Base-by-base conservation (phyloP, 345 rosid genomes). In the Excoecaria agallocha region DNA sequence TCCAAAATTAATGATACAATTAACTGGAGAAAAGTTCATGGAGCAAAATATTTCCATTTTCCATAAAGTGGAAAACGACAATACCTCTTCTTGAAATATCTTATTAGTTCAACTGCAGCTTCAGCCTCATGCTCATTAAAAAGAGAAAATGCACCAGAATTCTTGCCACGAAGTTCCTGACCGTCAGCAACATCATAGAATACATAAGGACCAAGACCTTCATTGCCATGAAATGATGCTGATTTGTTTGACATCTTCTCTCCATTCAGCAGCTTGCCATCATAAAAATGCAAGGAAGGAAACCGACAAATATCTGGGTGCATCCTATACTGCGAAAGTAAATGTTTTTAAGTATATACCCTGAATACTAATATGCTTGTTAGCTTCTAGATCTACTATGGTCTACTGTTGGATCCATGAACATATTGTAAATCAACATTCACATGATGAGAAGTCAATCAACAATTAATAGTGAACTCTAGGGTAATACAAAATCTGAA, bases 271-370 rank as follows among this genome's bases (percentile, higher is more conserved):
- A 93, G 83, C 82, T 91, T 91, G 9, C 86, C 87, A 73, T 93
- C 96, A 76, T 95, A 95, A 82, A 95, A 95, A 74, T 91, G 97
- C 81, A 84, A 78, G 22, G 99, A 95, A 35, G 98, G 99, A 76
- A 95, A 95, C 76, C 68, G 79, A 79, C 91, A 89, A 80, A 94
- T 94, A 71, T 90, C 99, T n/a, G 99, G 98, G 76, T 94, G 97
- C 99, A 94, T 94, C 89, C 99, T 83, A 82, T 94, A 94, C 98
- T 94, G 98, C 72, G 79, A 70, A 46, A 79, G 72, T n/a, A 70
- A 57, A 76, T 74, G 66, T 59, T 57, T 50, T 73, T 80, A 30
- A 84, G 72, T 57, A 51, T 57, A 51, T 66, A 77, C 41, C 45
- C 19, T 16, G 11, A n/a, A 35, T 25, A 3, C 51, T 8, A 30